phyloP scores from a whole-genome alignment of 208 protist genomes.

The Endotrypanum monterogeii region DNA sequence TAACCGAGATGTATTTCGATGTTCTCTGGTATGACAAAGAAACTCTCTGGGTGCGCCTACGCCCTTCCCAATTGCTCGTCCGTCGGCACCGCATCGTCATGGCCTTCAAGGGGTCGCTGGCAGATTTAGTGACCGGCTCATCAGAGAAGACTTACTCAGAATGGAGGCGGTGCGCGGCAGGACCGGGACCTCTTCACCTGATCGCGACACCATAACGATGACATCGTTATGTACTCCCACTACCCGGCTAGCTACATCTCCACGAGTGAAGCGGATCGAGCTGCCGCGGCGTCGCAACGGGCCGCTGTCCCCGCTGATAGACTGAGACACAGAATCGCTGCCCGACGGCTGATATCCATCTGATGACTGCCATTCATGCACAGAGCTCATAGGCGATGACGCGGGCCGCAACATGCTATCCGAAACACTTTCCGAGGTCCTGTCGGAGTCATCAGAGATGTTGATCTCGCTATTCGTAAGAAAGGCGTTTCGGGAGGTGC shows the following conservation, averaged over 20 bases:
- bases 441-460: too few species aligned
- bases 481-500: background rate
- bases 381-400: too few species aligned
- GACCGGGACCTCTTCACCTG: constrained; percentile 20
- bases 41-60: too few species aligned
- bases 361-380: too few species aligned
- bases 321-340: too few species aligned
- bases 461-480: background rate
- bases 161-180: constrained; percentile 24
- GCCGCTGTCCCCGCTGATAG: background rate
- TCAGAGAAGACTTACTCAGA: constrained; percentile 19
- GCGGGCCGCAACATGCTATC: too few species aligned
- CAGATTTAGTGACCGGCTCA: background rate
- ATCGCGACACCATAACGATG: constrained; percentile 2
- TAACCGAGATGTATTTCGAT: too few species aligned
- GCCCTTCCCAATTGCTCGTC: too few species aligned
- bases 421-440: too few species aligned
- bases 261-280: constrained; percentile 17
- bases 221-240: constrained; percentile 23
- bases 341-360: too few species aligned
- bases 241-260: constrained; percentile 1
- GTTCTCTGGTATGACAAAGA: too few species aligned
- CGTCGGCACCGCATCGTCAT: too few species aligned
- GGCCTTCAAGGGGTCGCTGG: constrained; percentile 8
- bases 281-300: constrained; percentile 13